Evolutionary conservation across 306 rosid genomes (phyloP), one percentile per base, ranked within the genome.

Genomic region (Myrica gale): DNA sequence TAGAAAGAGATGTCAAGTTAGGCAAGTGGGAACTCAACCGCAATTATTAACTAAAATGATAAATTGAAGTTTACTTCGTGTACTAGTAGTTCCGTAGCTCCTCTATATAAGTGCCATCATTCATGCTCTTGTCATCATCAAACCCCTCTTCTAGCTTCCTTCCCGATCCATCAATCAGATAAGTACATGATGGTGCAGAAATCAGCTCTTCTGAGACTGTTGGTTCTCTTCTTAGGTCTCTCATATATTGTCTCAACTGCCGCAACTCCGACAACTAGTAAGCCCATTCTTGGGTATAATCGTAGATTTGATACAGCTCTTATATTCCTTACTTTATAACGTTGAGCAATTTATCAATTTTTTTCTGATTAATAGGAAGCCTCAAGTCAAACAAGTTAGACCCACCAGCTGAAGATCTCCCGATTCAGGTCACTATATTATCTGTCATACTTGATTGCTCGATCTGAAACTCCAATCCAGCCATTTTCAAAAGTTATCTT

Each of bases 181-280:
- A 21, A 32, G 37, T 32, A 0, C 3, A 60, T 10, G 41, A 60
- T 65, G 69, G 69, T 48, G 48, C 69, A 41, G 48, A 41, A 63
- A 65, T 3, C 37, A 48, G 48, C 48, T 65, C 42, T 19, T 1
- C 48, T 65, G 5, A 41, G 23, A 17, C 19, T 65, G 46, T 7
- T 65, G 9, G 15, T 65, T 4, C 69, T 65, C 69, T 41, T 65
- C 23, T 0, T 65, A 1, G 2, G 19, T 65, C 1, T 65, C 13
- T 4, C 47, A 43, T 17, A 8, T 41, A 10, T 16, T 7, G 23
- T 41, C 6, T 65, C 69, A 9, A 15, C 9, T 65, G 46, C 69
- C 41, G 69, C 69, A 16, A 42, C 17, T 41, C 69, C 69, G 16
- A 16, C 69, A 16, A 65, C 69, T 39, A 65, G 69, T 65, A 65